Evolutionary conservation across 2,329 filamentous ascomycete genomes (phyloP).

Genomic region (Fusarium liriodendri): DNA sequence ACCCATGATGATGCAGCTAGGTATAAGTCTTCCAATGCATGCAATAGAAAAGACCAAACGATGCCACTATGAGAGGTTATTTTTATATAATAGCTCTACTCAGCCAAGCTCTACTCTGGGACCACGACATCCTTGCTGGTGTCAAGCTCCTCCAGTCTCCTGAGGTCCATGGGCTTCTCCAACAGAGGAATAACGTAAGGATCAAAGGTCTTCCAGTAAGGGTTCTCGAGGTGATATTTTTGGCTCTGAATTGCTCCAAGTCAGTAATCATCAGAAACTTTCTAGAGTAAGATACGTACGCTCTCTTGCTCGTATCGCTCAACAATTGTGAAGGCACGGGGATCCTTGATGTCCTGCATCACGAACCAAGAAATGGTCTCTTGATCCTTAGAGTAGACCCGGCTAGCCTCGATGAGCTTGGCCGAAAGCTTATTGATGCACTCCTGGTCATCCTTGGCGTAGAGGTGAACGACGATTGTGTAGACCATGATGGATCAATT

Average conservation of each 20-base stretch:
- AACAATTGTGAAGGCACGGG: slow-evolving; percentile 78
- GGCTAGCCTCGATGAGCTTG: slow-evolving; percentile 80
- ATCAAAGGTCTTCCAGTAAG: slow-evolving; percentile 82
- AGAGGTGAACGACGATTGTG: slow-evolving; percentile 76
- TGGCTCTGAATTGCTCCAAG: slow-evolving; percentile 55
- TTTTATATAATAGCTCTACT: background rate
- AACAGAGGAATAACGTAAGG: slow-evolving; percentile 77
- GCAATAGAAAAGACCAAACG: background rate
- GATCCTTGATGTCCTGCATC: slow-evolving; percentile 79
- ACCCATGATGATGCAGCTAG: background rate
- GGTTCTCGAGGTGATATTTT: slow-evolving; percentile 74
- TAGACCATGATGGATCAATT: slow-evolving; percentile 65
- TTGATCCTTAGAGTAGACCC: slow-evolving; percentile 77
- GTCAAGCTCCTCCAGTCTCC: slow-evolving; percentile 75
- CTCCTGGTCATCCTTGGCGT: slow-evolving; percentile 74
- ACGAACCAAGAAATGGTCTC: slow-evolving; percentile 80
- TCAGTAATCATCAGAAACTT: slow-evolving; percentile 1
- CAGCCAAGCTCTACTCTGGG: slow-evolving; percentile 37
- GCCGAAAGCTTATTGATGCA: slow-evolving; percentile 74
- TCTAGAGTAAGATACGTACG: slow-evolving; percentile 52
- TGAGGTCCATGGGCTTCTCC: slow-evolving; percentile 75
- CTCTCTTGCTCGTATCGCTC: slow-evolving; percentile 77
- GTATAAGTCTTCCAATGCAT: background rate
- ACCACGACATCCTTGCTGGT: slow-evolving; percentile 61
- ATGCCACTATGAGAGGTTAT: background rate